Conservation (phyloP, 1,139 yeast species). For the Arxiozyma slooffiae region DNA sequence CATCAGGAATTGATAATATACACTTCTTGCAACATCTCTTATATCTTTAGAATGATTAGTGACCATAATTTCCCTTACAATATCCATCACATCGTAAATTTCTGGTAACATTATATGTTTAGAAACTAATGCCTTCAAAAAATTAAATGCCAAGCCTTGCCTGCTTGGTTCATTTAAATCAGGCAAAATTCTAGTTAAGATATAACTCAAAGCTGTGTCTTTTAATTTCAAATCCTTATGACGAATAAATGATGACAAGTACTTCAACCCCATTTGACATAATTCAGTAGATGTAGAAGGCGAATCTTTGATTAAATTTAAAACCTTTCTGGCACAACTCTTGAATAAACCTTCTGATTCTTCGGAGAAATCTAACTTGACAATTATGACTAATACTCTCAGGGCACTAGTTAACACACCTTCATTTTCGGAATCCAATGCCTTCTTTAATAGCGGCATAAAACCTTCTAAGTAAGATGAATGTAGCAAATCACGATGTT, state of each 20-base stretch:
- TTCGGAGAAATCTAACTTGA: constrained; percentile 54
- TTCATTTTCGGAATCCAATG: constrained; percentile 60
- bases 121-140: constrained; percentile 63
- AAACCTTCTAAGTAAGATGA: constrained; percentile 60
- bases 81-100: constrained; percentile 80
- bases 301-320: constrained; percentile 60
- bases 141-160: constrained; percentile 82
- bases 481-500: constrained; percentile 48
- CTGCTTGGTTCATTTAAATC: constrained; percentile 85
- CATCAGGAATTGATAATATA: constrained; percentile 78
- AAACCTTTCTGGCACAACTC: constrained; percentile 51
- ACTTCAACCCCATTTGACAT: constrained; percentile 74
- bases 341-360: constrained; percentile 46
- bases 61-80: constrained; percentile 74
- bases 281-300: constrained; percentile 72
- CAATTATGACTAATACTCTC: constrained; percentile 50
- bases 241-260: constrained; percentile 62
- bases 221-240: constrained; percentile 60
- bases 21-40: constrained; percentile 76
- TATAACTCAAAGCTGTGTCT: constrained; percentile 63
- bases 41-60: constrained; percentile 80
- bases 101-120: constrained; percentile 76
- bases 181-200: constrained; percentile 68
- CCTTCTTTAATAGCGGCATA: constrained; percentile 56
- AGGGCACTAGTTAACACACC: constrained; percentile 62